Percentiles rank a stretch among this genome's conserved stretches.
Evolutionary conservation across 495 filamentous ascomycete species (phyloP).

Genomic region (Daldinia decipiens): DNA sequence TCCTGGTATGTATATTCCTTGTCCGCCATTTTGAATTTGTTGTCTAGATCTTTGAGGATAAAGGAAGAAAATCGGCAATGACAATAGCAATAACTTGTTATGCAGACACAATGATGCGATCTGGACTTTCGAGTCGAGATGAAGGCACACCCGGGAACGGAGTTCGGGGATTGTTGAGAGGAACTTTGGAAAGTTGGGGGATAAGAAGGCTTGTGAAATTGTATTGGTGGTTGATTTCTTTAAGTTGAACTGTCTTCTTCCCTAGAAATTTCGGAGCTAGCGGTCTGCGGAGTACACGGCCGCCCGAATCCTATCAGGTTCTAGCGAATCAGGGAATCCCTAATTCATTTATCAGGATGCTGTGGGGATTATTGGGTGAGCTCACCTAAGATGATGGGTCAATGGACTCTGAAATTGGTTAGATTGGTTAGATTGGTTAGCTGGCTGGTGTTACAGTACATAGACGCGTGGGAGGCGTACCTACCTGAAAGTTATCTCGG

Average conservation of each 20-base stretch:
- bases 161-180: slow-evolving; percentile 27
- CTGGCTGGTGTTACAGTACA: slow-evolving; percentile 3
- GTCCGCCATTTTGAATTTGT: slow-evolving; percentile 67
- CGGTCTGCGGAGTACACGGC: slow-evolving; percentile 36
- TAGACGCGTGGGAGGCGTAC: slow-evolving; percentile 6
- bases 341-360: slow-evolving; percentile 42
- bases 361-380: slow-evolving; percentile 31
- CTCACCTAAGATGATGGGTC: slow-evolving; percentile 18
- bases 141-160: slow-evolving; percentile 17
- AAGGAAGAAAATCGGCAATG: slow-evolving; percentile 26
- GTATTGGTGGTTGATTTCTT: slow-evolving; percentile 31
- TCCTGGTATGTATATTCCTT: slow-evolving; percentile 86
- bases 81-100: slow-evolving; percentile 25
- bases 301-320: slow-evolving; percentile 13
- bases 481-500: neutral
- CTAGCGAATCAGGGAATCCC: slow-evolving; percentile 34
- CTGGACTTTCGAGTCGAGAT: slow-evolving; percentile 10
- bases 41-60: slow-evolving; percentile 11
- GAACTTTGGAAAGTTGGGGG: slow-evolving; percentile 11
- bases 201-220: slow-evolving; percentile 29
- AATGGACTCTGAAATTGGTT: slow-evolving; percentile 17
- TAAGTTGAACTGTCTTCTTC: slow-evolving; percentile 33
- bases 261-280: slow-evolving; percentile 35
- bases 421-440: slow-evolving; percentile 9
- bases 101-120: neutral